Evolutionary conservation across 768 basidiomycete genomes (phyloP).

Genomic region (Mycena vitilis): DNA sequence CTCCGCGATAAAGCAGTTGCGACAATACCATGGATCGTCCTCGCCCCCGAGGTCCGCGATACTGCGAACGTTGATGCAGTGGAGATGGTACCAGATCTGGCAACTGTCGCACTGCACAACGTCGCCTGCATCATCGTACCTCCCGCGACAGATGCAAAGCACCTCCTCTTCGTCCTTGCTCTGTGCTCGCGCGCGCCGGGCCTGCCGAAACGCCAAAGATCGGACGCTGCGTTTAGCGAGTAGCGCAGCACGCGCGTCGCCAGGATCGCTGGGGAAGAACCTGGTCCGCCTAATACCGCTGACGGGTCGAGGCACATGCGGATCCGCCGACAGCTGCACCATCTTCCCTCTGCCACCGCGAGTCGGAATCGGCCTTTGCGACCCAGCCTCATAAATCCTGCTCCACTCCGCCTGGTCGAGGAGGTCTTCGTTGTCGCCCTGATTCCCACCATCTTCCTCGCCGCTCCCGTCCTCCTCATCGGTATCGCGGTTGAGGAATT

Average conservation of each 20-base stretch:
- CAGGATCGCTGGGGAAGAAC: conserved; percentile 73
- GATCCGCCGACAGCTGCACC: conserved; percentile 63
- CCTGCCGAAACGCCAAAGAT: conserved; percentile 65
- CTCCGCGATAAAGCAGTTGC: conserved; percentile 60
- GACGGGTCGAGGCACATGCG: conserved; percentile 41
- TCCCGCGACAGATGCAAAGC: conserved; percentile 74
- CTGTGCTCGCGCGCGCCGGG: conserved; percentile 50
- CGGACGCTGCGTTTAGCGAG: conserved; percentile 79
- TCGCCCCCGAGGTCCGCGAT: conserved; percentile 76
- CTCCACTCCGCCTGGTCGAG: conserved; percentile 45
- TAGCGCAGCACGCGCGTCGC: conserved; percentile 80
- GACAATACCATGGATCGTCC: conserved; percentile 86
- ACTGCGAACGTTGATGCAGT: conserved; percentile 79
- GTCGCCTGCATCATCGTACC: conserved; percentile 70
- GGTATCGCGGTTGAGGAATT: conserved; percentile 79
- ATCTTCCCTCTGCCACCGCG: conserved; percentile 69
- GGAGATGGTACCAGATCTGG: conserved; percentile 83
- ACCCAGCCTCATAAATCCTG: conserved; percentile 43
- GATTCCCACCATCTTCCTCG: conserved; percentile 29
- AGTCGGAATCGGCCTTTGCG: conserved; percentile 44
- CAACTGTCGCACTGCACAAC: conserved; percentile 87
- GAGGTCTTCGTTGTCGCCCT: conserved; percentile 46
- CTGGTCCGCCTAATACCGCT: conserved; percentile 43
- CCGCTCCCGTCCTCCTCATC: conserved; percentile 66
- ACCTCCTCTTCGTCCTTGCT: conserved; percentile 60